These are phyloP conservation scores for Mycena sp. DNA, from an alignment of 1,284 basidiomycete genomes.

Conservation along the genomic window DNA sequence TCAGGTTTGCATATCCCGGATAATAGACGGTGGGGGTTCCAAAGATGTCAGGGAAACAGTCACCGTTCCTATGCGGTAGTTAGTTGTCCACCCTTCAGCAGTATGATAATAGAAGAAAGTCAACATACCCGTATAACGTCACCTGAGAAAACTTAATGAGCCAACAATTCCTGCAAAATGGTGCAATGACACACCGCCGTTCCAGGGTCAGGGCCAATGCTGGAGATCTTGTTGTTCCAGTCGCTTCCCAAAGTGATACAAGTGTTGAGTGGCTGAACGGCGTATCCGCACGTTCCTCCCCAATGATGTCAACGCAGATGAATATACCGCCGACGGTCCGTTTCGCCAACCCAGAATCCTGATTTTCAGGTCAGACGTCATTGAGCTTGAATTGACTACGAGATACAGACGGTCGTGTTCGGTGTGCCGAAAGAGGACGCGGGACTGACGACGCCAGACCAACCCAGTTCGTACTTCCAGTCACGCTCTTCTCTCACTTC, in stretches of 20 bases:
- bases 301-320: background rate
- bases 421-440: background rate
- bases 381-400: background rate
- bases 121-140: background rate
- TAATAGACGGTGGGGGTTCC: background rate
- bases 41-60: background rate
- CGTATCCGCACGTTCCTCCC: background rate
- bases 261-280: background rate
- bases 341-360: background rate
- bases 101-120: background rate
- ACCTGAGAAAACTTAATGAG: background rate
- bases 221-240: slow-evolving; percentile 1
- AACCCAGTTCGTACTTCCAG: background rate
- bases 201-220: background rate
- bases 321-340: background rate
- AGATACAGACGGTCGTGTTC: background rate
- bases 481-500: background rate
- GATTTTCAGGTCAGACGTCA: background rate
- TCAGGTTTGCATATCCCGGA: background rate
- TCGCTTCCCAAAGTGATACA: background rate
- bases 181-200: background rate
- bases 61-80: background rate
- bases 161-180: background rate
- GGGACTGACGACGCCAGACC: background rate
- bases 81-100: background rate